Evolutionary conservation across 345 rosid species (phyloP), one percentile per base, ranked within the genome.

Genomic region (Citrus unshiu): DNA sequence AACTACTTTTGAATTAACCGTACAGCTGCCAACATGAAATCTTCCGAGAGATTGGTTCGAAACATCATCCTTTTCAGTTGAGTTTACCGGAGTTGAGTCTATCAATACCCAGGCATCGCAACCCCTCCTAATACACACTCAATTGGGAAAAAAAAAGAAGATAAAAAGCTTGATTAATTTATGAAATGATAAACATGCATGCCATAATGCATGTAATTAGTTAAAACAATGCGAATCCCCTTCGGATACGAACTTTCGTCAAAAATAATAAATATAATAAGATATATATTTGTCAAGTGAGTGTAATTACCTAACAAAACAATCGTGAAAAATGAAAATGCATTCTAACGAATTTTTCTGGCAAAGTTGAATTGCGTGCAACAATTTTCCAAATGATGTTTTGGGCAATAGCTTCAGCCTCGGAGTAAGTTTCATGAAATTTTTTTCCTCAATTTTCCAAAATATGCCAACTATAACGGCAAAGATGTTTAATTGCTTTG

Each of bases 251-350:
- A 30, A 30, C 21, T 29, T 30, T 29, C 2, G 13, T 29, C 4
- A 9, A 30, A 30, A 32, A 40, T 40, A 9, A 40, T 40, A 40
- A 40, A 9, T 40, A 9, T 37, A 40, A 40, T 37, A 46, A 3
- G 68, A 32, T 9, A 49, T 5, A 3, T 8, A 7, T 37, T 0
- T 37, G 40, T 37, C 9, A 7, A 0, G 40, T 14, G 14, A 2
- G 29, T 2, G 12, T 69, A 79, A 84, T 89, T 9, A 40, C 83
- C 86, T 61, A 21, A 88, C 86, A 43, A 88, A 88, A 76, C 89
- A 88, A 73, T 88, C 91, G 21, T 88, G 91, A 76, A 84, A 88
- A 58, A 27, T 27, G 29, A 27, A 30, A 30, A 30, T 88, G 91
- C 74, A 86, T 83, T 73, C 91, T 86, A 25, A 83, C 77, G 61